phyloP scores from a whole-genome alignment of 139 green algal genomes.

The Chlorella sp. region DNA sequence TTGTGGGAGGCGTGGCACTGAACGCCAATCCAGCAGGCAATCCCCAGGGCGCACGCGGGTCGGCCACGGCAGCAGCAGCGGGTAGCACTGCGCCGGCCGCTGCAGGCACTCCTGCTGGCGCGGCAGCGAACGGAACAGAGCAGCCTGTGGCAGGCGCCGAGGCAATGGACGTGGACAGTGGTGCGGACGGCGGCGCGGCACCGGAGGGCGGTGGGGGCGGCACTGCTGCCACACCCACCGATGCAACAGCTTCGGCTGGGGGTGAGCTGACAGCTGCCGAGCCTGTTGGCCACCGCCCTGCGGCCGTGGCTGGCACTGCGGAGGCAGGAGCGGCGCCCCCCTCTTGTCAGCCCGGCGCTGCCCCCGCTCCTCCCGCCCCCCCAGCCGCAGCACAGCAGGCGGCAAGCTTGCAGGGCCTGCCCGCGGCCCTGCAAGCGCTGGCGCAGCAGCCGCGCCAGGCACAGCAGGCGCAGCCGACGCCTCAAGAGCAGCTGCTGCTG shows the following conservation, averaged over 20 bases:
- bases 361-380: background rate
- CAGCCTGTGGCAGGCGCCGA: too few species aligned
- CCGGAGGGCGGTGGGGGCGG: too few species aligned
- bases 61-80: background rate
- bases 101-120: too few species aligned
- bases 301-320: too few species aligned
- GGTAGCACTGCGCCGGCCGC: background rate
- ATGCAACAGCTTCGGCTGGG: background rate
- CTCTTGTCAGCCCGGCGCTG: too few species aligned
- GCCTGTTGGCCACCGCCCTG: background rate
- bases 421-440: background rate
- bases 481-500: background rate
- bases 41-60: background rate
- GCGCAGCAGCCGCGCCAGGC: background rate
- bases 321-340: too few species aligned
- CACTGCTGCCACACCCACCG: background rate
- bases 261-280: background rate
- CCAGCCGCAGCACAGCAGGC: background rate
- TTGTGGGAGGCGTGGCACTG: constrained; percentile 1
- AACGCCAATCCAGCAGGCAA: background rate
- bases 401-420: background rate
- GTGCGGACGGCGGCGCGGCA: too few species aligned
- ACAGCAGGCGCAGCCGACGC: background rate
- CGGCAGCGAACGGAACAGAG: too few species aligned
- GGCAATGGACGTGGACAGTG: too few species aligned